A percentile compares a stretch with the other conserved stretches of the same genome.
Conservation (phyloP, 495 filamentous ascomycete genomes). For the Chaetomium fimeti region DNA sequence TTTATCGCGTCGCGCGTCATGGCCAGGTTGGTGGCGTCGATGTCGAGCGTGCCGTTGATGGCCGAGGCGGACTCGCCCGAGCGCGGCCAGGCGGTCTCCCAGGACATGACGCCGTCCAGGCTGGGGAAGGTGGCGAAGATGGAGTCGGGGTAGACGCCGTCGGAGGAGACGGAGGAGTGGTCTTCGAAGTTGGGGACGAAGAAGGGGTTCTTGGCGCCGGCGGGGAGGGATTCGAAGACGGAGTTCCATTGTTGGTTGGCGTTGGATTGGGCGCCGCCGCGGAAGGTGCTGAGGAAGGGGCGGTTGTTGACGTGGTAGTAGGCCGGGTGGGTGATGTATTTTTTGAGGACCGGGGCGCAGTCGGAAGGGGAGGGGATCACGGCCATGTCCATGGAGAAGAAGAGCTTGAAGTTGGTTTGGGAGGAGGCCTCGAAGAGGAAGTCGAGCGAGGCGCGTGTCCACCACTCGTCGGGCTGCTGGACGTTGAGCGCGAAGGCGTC, state of each 20-base stretch:
- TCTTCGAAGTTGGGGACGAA: conserved; percentile 43
- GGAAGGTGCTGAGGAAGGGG: conserved; percentile 41
- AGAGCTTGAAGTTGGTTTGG: conserved; percentile 16
- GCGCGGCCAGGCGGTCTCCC: conserved; percentile 16
- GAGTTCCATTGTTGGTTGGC: conserved; percentile 20
- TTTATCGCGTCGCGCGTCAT: not conserved
- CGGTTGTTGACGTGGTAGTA: conserved; percentile 49
- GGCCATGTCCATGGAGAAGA: conserved; percentile 25
- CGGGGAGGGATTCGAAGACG: conserved; percentile 53
- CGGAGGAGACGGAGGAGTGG: not conserved
- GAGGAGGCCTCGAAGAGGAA: conserved; percentile 17
- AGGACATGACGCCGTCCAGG: conserved; percentile 14
- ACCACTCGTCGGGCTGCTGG: conserved; percentile 7
- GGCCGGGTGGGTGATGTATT: conserved; percentile 40
- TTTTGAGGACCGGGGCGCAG: conserved; percentile 9
- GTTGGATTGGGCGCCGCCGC: conserved; percentile 36
- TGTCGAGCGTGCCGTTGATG: not conserved
- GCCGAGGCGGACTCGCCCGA: not conserved
- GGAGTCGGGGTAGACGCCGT: conserved; percentile 11
- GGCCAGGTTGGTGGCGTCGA: conserved; percentile 1
- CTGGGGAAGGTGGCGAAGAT: conserved; percentile 13
- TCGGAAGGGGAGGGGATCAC: conserved; percentile 5
- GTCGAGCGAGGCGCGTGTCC: conserved; percentile 12
- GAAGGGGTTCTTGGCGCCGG: conserved; percentile 45
- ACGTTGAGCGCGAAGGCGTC: conserved; percentile 27